Percentiles rank a stretch among this genome's conserved stretches.
phyloP scores from a whole-genome alignment of 2,329 filamentous ascomycete genomes.

The Arthroderma sp. region DNA sequence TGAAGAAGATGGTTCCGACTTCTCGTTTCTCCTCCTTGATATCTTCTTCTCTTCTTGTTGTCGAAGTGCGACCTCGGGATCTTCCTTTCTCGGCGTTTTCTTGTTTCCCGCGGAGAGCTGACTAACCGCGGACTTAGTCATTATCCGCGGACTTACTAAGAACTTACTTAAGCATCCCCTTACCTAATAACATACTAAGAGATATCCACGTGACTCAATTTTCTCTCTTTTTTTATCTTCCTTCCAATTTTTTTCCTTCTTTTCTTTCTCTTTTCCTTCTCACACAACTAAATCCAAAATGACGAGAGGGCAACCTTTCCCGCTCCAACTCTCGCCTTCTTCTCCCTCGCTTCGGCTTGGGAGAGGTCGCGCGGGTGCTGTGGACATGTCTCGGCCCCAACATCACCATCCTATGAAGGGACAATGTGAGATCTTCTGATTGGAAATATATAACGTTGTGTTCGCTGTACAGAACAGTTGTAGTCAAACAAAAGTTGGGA shows the following conservation, averaged over 20 bases:
- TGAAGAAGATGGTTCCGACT: too few species aligned
- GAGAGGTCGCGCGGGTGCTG: conserved; percentile 41
- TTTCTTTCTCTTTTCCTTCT: conserved; percentile 37
- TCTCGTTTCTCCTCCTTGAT: neutral
- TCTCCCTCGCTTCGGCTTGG: conserved; percentile 35
- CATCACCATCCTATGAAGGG: conserved; percentile 49
- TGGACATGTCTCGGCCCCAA: conserved; percentile 53
- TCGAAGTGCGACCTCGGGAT: neutral
- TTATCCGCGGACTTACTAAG: neutral
- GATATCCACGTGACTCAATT: neutral
- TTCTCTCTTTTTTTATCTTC: neutral
- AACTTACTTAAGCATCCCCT: neutral
- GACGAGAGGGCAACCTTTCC: conserved; percentile 55
- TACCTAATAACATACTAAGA: neutral
- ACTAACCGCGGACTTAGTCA: neutral
- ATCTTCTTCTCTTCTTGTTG: neutral
- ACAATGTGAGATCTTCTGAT: conserved; percentile 54
- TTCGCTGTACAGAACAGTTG: neutral
- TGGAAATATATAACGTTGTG: conserved; percentile 26
- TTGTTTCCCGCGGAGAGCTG: neutral
- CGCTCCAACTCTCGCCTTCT: conserved; percentile 41
- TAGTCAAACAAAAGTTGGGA: neutral
- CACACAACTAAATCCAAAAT: conserved; percentile 68
- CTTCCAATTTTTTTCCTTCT: neutral
- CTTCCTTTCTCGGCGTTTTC: neutral